phyloP scores from a whole-genome alignment of 2,329 filamentous ascomycete species.

The Cordyceps pruinosa region DNA sequence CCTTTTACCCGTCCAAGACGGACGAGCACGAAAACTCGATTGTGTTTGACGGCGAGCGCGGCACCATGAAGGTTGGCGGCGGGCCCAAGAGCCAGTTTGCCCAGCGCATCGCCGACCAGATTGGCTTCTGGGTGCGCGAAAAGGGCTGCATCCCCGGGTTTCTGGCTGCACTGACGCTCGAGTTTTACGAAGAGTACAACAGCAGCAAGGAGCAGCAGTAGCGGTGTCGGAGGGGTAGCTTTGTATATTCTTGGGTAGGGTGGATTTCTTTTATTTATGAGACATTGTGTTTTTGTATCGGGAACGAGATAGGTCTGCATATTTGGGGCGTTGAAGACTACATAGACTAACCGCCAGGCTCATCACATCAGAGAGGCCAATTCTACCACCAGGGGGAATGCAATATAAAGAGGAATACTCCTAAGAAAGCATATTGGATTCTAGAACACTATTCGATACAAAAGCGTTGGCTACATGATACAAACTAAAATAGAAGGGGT shows the following conservation, averaged over 20 bases:
- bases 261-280: not conserved
- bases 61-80: slow-evolving; percentile 96
- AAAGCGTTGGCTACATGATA: slow-evolving; percentile 3
- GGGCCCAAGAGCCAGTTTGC: slow-evolving; percentile 85
- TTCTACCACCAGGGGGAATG: not conserved
- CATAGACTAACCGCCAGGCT: not conserved
- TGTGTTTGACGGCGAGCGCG: slow-evolving; percentile 86
- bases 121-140: slow-evolving; percentile 93
- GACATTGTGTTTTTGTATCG: not conserved
- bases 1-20: slow-evolving; percentile 66
- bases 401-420: not conserved
- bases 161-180: slow-evolving; percentile 79
- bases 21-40: slow-evolving; percentile 67
- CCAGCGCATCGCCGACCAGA: slow-evolving; percentile 72
- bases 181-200: slow-evolving; percentile 74
- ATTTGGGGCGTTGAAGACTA: not conserved
- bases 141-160: slow-evolving; percentile 92
- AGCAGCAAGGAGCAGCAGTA: slow-evolving; percentile 6
- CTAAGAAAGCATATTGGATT: not conserved
- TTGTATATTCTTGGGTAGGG: not conserved
- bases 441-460: not conserved
- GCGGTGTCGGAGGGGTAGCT: not conserved
- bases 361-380: not conserved
- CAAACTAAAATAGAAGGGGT: not conserved
- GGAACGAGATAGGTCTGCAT: not conserved